Base-by-base conservation (phyloP, 2,329 filamentous ascomycete species). In the Sporothrix globosa region DNA sequence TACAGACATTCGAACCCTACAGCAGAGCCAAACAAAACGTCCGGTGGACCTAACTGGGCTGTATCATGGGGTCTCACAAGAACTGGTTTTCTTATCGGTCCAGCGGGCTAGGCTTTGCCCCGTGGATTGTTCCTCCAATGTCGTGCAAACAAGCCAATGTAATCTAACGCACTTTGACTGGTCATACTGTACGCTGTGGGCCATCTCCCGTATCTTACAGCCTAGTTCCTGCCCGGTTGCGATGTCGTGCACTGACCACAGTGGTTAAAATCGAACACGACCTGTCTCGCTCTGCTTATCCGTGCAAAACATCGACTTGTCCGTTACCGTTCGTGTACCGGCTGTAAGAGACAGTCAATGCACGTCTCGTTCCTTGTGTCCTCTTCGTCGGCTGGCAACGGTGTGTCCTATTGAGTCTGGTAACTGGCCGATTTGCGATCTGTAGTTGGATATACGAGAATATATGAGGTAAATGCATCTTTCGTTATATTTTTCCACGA, bases 171-270 rank as follows among this genome's bases (percentile, higher is more conserved):
- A 34, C 34, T 34, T 34, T 34, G 7, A 34, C 34, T 7, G 34
- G 34, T 34, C 34, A 6, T 34, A 34, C 6, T 34, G 34, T 34
- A 34, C 34, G 34, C 34, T 65, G n/a, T 63, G 58, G 34, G 21
- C 41, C 56, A 27, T 52, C 46, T n/a, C 24, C 27, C 44, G 46
- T 56, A 53, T 24, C 50, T n/a, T 65, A 65, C 60, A 65, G 41
- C 61, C 39, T 30, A 14, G 67, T 53, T 48, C 66, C 27, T 56
- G 68, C 58, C 54, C 70, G 41, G 69, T 70, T 70, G 60, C 67
- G 61, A 60, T 30, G 69, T 70, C 17, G 61, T 27, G 63, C 69
- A 70, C 52, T 21, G 21, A 34, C 44, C 24, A 17, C 48, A n/a
- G 21, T 44, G 50, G 65, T 34, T 11, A 54, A n/a, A n/a, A 54